Evolutionary conservation across 257 asterid species (phyloP), one percentile per base, ranked within the genome.

Genomic region (Nicotiana attenuata): DNA sequence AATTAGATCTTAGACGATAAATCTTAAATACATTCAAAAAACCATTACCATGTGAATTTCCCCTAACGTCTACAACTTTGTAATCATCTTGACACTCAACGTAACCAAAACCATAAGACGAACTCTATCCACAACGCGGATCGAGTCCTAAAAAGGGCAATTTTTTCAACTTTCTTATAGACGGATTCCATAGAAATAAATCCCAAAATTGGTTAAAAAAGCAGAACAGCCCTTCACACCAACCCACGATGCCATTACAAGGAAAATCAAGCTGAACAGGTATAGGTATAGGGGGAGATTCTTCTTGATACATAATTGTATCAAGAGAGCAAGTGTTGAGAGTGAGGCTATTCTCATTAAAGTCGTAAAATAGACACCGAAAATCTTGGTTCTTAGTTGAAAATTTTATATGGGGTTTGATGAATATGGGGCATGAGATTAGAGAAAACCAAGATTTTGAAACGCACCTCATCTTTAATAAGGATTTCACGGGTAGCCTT

Each of bases 371-470:
- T 20, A 9, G 61, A 11, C 24, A 5, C 14, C 35, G 78, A 67
- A 64, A 82, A 6, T 75, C 77, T 8, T 82, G 53, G 78, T 59
- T 17, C 1, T 57, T 31, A 24, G 65, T 86, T 1, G 88, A 79
- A 10, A 56, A 38, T 41, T 66, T 24, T 81, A 87, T 81, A 77
- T 89, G 92, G 86, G 84, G 24, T 82, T 81, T 79, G 85, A 73
- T 76, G 85, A 92, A 90, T 10, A 56, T 77, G 7, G 59, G 81
- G 85, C 82, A 73, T 73, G 90, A 88, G 55, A 92, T 88, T 55
- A 88, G 3, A 73, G 85, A 77, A 57, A 76, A 68, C 95, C 96
- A 92, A 65, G 91, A 84, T 77, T 81, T 91, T 63, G 89, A 88
- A 81, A 91, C 90, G 79, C 86, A 88, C 81, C 38, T 88, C 87